Base-by-base conservation (phyloP, 1,284 basidiomycete species). In the Rhodotorula sp. region DNA sequence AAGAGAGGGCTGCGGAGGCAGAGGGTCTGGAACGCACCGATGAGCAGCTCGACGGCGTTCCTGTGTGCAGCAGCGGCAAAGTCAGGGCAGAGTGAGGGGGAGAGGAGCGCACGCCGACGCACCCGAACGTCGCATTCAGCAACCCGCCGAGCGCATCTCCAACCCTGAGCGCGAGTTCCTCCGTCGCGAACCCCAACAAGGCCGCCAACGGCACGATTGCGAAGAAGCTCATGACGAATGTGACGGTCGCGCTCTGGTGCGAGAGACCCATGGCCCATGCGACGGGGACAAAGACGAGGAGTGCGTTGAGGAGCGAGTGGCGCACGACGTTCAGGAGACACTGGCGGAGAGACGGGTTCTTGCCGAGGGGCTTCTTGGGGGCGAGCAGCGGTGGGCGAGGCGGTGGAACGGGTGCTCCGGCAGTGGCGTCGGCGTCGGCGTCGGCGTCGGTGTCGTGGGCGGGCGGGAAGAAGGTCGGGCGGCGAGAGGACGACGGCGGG, bases 1-100 rank as follows among this genome's bases (percentile, higher is more conserved):
- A n/a, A n/a, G n/a, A n/a, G n/a, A n/a, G n/a, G n/a, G n/a, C n/a
- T n/a, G n/a, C n/a, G 18, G 26, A 18, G 10, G 31, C 13, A 47
- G 24, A 34, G 22, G 8, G 7, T n/a, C n/a, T n/a, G n/a, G n/a
- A n/a, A 53, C 65, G 30, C 20, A 67, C 65, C 90, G 52, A 94
- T 91, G 75, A 94, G 93, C 62, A 94, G 89, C 78, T 91, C 89
- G 56, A 90, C 76, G 54, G 72, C 58, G 30, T 70, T 72, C 0
- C 53, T 55, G 24, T 15, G 26, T 1, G 51, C 13, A 0, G 46
- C 8, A 11, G 7, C 10, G 31, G 34, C 52, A 15, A 11, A n/a
- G 37, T 34, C 4, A 11, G 13, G 8, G 15, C 34, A 26, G 7
- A 34, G 16, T 9, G 26, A 15, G 9, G 10, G 28, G 16, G 20